phyloP scores from a whole-genome alignment of 1,284 basidiomycete genomes.

The Irpex sp. region DNA sequence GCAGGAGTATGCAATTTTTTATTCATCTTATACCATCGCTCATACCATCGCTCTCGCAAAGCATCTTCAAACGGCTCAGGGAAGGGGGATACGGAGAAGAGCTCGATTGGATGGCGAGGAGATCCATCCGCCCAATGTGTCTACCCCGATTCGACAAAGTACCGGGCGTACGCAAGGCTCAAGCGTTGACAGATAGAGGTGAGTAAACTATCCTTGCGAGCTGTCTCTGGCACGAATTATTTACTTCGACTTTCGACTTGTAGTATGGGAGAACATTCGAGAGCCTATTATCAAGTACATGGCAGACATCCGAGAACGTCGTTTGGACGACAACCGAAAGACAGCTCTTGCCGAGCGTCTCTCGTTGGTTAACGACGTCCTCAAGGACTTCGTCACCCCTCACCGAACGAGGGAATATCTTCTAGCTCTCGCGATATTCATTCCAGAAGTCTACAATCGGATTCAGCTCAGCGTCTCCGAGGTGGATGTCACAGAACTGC shows the following conservation, averaged over 20 bases:
- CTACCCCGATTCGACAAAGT: neutral
- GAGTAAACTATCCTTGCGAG: neutral
- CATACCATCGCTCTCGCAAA: neutral
- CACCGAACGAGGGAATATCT: neutral
- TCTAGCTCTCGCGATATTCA: neutral
- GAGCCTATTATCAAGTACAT: neutral
- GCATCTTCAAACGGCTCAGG: conserved; percentile 1
- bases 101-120: neutral
- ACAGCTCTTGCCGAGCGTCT: neutral
- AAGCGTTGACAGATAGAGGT: neutral
- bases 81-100: conserved; percentile 1
- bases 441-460: neutral
- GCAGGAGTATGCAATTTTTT: neutral
- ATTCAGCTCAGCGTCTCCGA: neutral
- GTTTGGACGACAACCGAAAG: neutral
- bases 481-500: neutral
- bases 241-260: neutral
- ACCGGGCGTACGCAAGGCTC: neutral
- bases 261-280: conserved; percentile 11
- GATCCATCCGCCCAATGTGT: neutral
- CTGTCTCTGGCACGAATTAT: too few relatives aligned
- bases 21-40: neutral
- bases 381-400: neutral
- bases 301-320: neutral
- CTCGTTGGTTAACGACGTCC: neutral